Evolutionary conservation across 257 asterid genomes (phyloP), one percentile per base, ranked within the genome.

Genomic region (Nicotiana otophora): DNA sequence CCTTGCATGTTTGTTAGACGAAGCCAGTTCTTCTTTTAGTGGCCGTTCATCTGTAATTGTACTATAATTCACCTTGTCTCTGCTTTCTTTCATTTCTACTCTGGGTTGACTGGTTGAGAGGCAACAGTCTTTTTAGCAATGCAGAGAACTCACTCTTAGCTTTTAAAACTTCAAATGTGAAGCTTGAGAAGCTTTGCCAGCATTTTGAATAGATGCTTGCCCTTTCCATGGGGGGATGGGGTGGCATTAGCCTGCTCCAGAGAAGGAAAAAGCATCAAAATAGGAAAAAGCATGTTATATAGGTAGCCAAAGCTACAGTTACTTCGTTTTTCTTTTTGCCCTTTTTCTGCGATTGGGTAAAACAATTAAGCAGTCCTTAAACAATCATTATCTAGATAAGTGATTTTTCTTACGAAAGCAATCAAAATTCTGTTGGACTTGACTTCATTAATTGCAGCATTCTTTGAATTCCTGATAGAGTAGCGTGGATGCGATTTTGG

Each of bases 311-410:
- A 48, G 48, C 36, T 46, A 23, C 39, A 20, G 58, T 48, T 72
- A 14, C 23, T 6, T 72, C 2, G 60, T 72, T 46, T 23, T 42
- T 1, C 23, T 42, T 74, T 74, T 74, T 48, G n/a, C 79, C 15
- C 7, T 74, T 57, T 48, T 74, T 74, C 79, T 23, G 79, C 39
- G 61, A 74, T 74, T 16, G 31, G 79, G 62, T 74, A 46, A 26
- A 74, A 46, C 61, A 74, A 72, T 74, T 72, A 23, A 69, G 58
- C 20, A 72, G 79, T 46, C 79, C 34, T 48, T 72, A 23, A 51
- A 42, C 79, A 72, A 48, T 42, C 58, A 39, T 72, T 74, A 48
- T 48, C 51, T 14, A 23, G 79, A 7, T 48, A 7, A 74, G 80
- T 48, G 80, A 72, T 5, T 72, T 48, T 72, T 72, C 78, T 12